Evolutionary conservation across 2,329 filamentous ascomycete species (phyloP), one percentile per base, ranked within the genome.

Genomic region (Nigrospora sphaerica): DNA sequence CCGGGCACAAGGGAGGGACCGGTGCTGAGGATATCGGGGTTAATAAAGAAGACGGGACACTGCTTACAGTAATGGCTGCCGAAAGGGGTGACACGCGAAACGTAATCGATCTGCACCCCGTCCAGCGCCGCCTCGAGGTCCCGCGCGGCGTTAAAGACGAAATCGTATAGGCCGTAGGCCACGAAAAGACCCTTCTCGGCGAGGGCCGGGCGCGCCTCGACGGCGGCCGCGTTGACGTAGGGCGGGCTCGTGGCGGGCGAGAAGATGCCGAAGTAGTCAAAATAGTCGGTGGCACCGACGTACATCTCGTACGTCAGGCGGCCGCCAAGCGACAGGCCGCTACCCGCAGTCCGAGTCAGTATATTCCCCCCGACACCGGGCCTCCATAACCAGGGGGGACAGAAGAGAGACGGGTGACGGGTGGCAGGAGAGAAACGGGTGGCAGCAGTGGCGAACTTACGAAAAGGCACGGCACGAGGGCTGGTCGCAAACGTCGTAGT

Each of bases 241-340:
- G 52, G 50, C 14, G 33, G 13, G 12, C 40, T 42, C 6, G 55
- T 54, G n/a, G 58, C 58, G 12, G 54, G 53, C 39, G 58, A 60
- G 49, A 60, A 61, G 51, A 60, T 47, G 33, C 59, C 59, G 45
- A 46, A 61, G 44, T 55, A 60, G 50, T 52, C 49, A 44, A 61
- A 61, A 49, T 48, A 52, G 46, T 56, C 57, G 10, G 59, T 61
- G 13, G 58, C 58, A 46, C 60, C 59, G 46, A 59, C 52, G 48
- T 53, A 58, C 59, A 61, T 61, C 54, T 61, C 59, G 53, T 60
- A 62, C 32, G 56, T 52, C 16, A 62, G 53, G 4, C 55, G 54
- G 13, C 57, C 59, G 44, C 59, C 59, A 49, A 57, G 54, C 14
- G 52, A 54, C 4, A 61, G 49, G 10, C 59, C 59, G 23, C 23